These are phyloP conservation scores for Diaporthe citri DNA, from an alignment of 2,329 filamentous ascomycete species.

Conservation along the genomic window DNA sequence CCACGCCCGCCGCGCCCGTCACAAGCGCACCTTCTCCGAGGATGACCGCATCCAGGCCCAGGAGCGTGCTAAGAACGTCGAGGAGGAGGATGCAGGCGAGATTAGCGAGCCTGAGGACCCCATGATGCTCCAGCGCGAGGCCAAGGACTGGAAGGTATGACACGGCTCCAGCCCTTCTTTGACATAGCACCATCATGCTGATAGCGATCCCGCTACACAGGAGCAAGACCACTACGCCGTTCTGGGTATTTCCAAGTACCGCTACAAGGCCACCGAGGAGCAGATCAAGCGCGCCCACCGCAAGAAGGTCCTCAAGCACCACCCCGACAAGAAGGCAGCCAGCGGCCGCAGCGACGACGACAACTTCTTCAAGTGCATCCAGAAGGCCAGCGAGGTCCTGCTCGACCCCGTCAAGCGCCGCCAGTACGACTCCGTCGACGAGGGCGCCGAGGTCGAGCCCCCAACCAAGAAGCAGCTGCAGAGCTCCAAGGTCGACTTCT, in stretches of 20 bases:
- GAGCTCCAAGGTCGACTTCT: slow-evolving; percentile 81
- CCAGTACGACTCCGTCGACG: slow-evolving; percentile 97
- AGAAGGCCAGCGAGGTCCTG: slow-evolving; percentile 95
- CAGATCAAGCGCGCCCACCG: slow-evolving; percentile 99
- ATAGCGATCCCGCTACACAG: slow-evolving; percentile 57
- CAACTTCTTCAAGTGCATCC: slow-evolving; percentile 99
- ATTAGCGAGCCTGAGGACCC: slow-evolving; percentile 95
- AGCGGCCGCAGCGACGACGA: slow-evolving; percentile 90
- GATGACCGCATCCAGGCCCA: slow-evolving; percentile 98
- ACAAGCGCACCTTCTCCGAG: slow-evolving; percentile 98
- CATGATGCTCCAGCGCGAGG: slow-evolving; percentile 90
- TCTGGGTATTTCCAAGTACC: slow-evolving; percentile 91
- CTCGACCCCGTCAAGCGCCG: slow-evolving; percentile 91
- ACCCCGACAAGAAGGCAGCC: slow-evolving; percentile 98
- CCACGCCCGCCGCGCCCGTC: slow-evolving; percentile 93
- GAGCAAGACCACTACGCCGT: slow-evolving; percentile 98
- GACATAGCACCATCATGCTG: background rate
- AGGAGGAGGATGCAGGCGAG: slow-evolving; percentile 89
- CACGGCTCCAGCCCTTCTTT: background rate
- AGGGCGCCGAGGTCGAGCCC: slow-evolving; percentile 90
- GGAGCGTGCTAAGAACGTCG: slow-evolving; percentile 93
- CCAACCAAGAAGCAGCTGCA: slow-evolving; percentile 91
- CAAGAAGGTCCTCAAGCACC: slow-evolving; percentile 99
- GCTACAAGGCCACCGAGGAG: slow-evolving; percentile 92
- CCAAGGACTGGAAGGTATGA: slow-evolving; percentile 98